Evolutionary conservation across 129 eudicot species (phyloP).

Genomic region (Erigeron canadensis): DNA sequence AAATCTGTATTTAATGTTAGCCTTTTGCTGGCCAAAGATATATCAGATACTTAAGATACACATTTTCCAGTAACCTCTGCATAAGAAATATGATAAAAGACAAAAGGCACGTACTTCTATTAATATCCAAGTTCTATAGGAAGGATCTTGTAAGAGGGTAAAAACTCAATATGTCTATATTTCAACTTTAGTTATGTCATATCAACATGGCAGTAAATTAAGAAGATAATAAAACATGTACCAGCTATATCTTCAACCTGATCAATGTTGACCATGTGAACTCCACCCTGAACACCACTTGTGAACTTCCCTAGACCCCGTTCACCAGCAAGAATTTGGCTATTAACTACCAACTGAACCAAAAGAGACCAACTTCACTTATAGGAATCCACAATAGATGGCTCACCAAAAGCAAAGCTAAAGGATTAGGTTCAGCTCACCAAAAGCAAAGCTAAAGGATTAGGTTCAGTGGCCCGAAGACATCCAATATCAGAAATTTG

Average conservation of each 20-base stretch:
- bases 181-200: background rate
- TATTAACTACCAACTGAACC: slow-evolving; percentile 79
- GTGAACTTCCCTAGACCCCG: slow-evolving; percentile 94
- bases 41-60: background rate
- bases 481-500: too few species aligned
- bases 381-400: slow-evolving; percentile 8
- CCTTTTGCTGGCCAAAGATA: background rate
- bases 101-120: background rate
- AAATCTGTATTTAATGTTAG: background rate
- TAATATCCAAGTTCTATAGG: background rate
- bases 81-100: background rate
- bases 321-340: slow-evolving; percentile 98
- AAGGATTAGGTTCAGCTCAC: too few species aligned
- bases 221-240: slow-evolving; percentile 26
- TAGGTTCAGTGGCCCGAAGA: too few species aligned
- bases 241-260: slow-evolving; percentile 87
- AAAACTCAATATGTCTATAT: background rate
- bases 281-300: slow-evolving; percentile 52
- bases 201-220: slow-evolving; percentile 5
- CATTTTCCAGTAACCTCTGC: background rate
- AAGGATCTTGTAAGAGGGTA: background rate
- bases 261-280: too few species aligned
- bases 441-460: too few species aligned
- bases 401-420: too few species aligned
- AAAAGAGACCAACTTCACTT: slow-evolving; percentile 18